Conservation (phyloP, 73 alveolate genomes). For the Breviolum minutum region DNA sequence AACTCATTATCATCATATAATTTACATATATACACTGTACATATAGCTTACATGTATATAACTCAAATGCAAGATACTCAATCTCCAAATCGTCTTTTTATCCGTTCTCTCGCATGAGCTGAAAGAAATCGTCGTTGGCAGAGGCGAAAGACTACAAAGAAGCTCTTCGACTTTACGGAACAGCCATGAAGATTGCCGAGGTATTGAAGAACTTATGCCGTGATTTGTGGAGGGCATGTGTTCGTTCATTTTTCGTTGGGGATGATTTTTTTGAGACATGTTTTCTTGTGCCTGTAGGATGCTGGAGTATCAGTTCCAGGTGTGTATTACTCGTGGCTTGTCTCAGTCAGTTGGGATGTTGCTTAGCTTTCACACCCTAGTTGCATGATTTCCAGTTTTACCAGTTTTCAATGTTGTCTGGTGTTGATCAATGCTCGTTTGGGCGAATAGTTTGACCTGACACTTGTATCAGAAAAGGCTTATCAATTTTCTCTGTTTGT, state of each 20-base stretch:
- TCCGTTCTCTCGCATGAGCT: neutral
- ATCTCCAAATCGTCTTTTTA: neutral
- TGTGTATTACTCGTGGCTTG: constrained; percentile 62
- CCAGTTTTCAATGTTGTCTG: no score
- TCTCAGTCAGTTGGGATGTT: neutral
- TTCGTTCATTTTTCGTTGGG: neutral
- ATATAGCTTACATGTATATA: neutral
- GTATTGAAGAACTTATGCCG: neutral
- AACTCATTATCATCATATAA: neutral
- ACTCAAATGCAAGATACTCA: no score
- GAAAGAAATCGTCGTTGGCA: neutral
- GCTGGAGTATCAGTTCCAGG: constrained; percentile 84
- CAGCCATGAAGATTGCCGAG: constrained; percentile 73
- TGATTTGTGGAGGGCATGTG: neutral
- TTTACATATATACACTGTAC: no score
- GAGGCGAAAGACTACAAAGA: constrained; percentile 76
- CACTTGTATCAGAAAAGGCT: no score
- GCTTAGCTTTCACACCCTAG: neutral
- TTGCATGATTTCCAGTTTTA: no score
- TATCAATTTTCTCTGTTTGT: no score
- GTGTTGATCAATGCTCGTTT: no score
- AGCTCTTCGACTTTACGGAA: constrained; percentile 52
- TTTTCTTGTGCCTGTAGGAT: neutral
- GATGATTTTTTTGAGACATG: no score
- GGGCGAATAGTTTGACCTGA: no score